Base-by-base conservation (phyloP, 768 basidiomycete species). In the Vararia minispora region DNA sequence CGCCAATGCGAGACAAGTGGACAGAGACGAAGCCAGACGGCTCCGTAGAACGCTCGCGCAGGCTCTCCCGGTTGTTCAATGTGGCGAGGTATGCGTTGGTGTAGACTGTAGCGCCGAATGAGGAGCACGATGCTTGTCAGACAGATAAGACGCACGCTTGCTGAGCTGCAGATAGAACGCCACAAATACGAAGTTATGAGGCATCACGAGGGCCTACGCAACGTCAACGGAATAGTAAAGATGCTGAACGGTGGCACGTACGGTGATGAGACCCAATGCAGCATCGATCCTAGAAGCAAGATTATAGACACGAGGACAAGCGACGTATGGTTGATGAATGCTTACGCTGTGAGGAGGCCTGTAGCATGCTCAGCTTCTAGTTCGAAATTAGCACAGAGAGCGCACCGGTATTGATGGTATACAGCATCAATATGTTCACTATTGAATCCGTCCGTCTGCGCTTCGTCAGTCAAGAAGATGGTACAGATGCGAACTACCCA, bases 61-160 rank as follows among this genome's bases (percentile, higher is more conserved):
- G 38, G 14, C n/a, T 9, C 14, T 16, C 29, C 6, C 38, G 28
- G 30, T 39, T 39, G 39, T 75, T 75, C 26, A 75, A n/a, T 54
- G 56, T 62, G 4, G 74, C 71, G 6, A 77, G 61, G 47, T 74
- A 73, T 6, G 73, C 69, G 44, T 75, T 75, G 11, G 69, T 58
- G 45, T 75, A 76, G 18, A 76, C 71, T 76, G 34, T 22, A 21
- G 29, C n/a, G n/a, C n/a, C n/a, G n/a, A n/a, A n/a, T n/a, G 18
- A 17, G 12, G 23, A n/a, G 1, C 4, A n/a, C 3, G 7, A 17
- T 24, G 18, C 10, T 29, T 11, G 23, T 26, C 41, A 12, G 28
- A 25, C 21, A 21, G n/a, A 11, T 33, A 14, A 24, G 29, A 44
- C 72, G 45, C 33, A 73, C 73, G 46, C 53, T 76, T 74, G 54